Percentiles rank a stretch among this genome's conserved stretches.
phyloP scores from a whole-genome alignment of 306 rosid genomes.

The Echinosophora koreensis region DNA sequence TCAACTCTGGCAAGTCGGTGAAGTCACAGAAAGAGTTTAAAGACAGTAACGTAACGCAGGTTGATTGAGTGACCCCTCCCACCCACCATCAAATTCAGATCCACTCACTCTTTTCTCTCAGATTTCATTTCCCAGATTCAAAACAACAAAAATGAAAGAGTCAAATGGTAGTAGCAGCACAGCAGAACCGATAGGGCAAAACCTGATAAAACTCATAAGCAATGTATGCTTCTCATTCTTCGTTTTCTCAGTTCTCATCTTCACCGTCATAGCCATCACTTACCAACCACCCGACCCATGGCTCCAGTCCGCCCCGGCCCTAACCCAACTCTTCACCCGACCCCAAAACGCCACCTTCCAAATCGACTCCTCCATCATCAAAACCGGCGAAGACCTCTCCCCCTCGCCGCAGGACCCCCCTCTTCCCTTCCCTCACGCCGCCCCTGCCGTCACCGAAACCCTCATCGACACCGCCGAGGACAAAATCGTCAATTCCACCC shows the following conservation, averaged over 20 bases:
- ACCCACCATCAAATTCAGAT: too few species aligned
- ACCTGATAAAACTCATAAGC: constrained; percentile 83
- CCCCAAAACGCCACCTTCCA: constrained; percentile 85
- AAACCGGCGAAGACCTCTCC: constrained; percentile 85
- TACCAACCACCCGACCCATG: constrained; percentile 99
- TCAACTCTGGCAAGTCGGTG: too few species aligned
- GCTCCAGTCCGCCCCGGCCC: constrained; percentile 92
- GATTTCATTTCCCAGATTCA: neutral
- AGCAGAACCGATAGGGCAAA: constrained; percentile 85
- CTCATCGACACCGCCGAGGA: constrained; percentile 65
- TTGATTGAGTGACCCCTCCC: too few species aligned
- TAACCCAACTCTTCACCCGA: constrained; percentile 82
- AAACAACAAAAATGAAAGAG: constrained; percentile 65
- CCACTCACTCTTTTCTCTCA: too few species aligned
- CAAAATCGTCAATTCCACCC: constrained; percentile 48
- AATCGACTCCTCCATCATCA: constrained; percentile 73
- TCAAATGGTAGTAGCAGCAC: constrained; percentile 33
- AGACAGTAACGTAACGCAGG: too few species aligned
- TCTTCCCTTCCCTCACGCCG: constrained; percentile 45
- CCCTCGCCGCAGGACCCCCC: constrained; percentile 43
- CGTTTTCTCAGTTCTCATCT: constrained; percentile 83
- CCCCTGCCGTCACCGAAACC: constrained; percentile 62
- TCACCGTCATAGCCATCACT: constrained; percentile 93
- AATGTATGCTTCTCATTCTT: constrained; percentile 89
- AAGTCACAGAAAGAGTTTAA: too few species aligned